Conservation (phyloP, 306 rosid species). For the Pterocarpus macrocarpus region DNA sequence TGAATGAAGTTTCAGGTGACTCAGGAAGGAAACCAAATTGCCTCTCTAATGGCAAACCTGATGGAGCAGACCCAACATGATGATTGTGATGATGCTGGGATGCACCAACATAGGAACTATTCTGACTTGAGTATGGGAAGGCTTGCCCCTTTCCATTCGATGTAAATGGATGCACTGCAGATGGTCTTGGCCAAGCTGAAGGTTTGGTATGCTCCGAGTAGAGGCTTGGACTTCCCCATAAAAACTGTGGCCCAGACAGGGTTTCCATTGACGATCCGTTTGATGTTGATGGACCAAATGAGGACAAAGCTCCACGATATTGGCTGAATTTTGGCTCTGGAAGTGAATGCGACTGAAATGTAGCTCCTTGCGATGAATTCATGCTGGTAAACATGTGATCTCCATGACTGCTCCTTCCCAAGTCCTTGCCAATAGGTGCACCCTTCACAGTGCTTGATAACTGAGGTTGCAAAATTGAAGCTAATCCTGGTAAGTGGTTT, state of each 20-base stretch:
- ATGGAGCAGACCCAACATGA: conserved; percentile 96
- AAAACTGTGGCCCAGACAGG: conserved; percentile 95
- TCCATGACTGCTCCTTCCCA: conserved; percentile 67
- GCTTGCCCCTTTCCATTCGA: conserved; percentile 81
- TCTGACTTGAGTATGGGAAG: conserved; percentile 69
- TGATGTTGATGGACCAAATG: conserved; percentile 71
- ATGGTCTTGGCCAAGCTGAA: conserved; percentile 78
- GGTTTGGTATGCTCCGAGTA: conserved; percentile 71
- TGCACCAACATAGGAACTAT: conserved; percentile 69
- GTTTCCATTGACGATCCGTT: conserved; percentile 83
- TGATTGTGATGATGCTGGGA: conserved; percentile 70
- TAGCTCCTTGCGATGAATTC: conserved; percentile 62
- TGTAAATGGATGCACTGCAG: conserved; percentile 73
- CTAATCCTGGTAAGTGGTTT: conserved; percentile 80
- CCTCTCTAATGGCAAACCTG: conserved; percentile 87
- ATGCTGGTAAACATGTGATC: conserved; percentile 57
- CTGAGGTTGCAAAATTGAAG: conserved; percentile 92
- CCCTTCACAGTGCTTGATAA: conserved; percentile 69
- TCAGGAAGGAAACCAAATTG: conserved; percentile 88
- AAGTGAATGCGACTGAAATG: conserved; percentile 77
- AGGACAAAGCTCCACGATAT: conserved; percentile 67
- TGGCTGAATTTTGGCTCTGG: conserved; percentile 77
- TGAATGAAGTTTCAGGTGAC: conserved; percentile 84
- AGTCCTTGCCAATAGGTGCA: conserved; percentile 84
- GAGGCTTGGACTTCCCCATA: conserved; percentile 91